phyloP scores from a whole-genome alignment of 208 protist genomes.

The Leishmania gerbilli region DNA sequence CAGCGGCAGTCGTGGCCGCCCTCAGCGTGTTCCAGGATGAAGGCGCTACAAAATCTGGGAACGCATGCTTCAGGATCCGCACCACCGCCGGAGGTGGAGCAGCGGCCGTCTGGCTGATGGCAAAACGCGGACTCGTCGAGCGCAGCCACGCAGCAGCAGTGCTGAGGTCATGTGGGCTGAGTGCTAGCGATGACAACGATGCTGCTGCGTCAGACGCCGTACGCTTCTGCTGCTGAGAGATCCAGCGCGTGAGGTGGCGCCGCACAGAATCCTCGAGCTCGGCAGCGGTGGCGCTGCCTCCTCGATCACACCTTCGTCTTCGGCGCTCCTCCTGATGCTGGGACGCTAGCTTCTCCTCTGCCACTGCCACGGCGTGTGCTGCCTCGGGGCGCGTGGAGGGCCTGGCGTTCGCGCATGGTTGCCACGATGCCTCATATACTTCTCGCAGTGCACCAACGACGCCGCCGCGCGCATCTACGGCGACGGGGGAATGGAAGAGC shows the following conservation, averaged over 20 bases:
- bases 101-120: background rate
- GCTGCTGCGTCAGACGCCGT: background rate
- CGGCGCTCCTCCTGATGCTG: too few relatives aligned
- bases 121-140: background rate
- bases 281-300: background rate
- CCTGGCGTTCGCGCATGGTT: slow-evolving; percentile 1
- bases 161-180: background rate
- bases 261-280: background rate
- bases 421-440: slow-evolving; percentile 17
- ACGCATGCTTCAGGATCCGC: background rate
- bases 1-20: background rate
- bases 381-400: slow-evolving; percentile 12
- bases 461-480: background rate
- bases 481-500: background rate
- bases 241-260: background rate
- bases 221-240: background rate
- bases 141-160: slow-evolving; percentile 1
- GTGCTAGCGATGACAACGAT: background rate
- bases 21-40: background rate
- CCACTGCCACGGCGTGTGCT: background rate
- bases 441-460: background rate
- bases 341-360: background rate
- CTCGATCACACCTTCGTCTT: background rate
- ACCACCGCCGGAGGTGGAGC: background rate
- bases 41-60: background rate